Evolutionary conservation across 148 eudicot species (phyloP).

Genomic region (Camellia japonica): DNA sequence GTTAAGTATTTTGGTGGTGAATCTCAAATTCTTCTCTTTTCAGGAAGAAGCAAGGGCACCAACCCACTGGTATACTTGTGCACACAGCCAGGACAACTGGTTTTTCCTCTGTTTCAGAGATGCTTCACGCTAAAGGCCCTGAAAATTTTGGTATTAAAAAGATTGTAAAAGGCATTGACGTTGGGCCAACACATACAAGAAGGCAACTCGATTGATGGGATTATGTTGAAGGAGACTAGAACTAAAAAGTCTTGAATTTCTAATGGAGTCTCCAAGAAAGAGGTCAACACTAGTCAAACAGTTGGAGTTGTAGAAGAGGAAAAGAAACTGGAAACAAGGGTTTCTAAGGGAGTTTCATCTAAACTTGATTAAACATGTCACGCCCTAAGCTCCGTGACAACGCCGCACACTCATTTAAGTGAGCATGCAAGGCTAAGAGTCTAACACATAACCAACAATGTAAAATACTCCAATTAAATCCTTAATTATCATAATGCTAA

Average conservation of each 20-base stretch:
- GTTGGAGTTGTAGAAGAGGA: constrained; percentile 10
- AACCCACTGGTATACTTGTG: too few species aligned
- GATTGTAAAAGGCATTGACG: constrained; percentile 20
- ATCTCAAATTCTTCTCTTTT: constrained; percentile 1
- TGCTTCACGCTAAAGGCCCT: constrained; percentile 38
- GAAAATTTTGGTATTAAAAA: constrained; percentile 25
- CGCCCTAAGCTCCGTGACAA: too few species aligned
- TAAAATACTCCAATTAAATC: too few species aligned
- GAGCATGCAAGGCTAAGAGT: too few species aligned
- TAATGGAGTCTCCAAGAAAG: constrained; percentile 3
- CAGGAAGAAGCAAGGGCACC: too few species aligned
- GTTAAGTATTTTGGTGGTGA: constrained; percentile 10
- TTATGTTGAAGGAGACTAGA: constrained; percentile 15
- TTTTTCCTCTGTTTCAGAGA: too few species aligned
- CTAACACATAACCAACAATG: too few species aligned
- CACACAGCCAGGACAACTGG: too few species aligned
- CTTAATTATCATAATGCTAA: too few species aligned
- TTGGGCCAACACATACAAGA: constrained; percentile 26
- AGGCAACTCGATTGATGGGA: constrained; percentile 7
- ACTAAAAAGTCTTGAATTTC: constrained; percentile 21
- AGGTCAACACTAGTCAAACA: constrained; percentile 7
- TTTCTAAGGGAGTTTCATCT: constrained; percentile 13
- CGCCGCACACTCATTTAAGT: too few species aligned
- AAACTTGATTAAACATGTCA: not conserved
- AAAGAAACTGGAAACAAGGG: not conserved